Conservation (phyloP, 805 yeast species). For the Saccharomycopsis schoenii region DNA sequence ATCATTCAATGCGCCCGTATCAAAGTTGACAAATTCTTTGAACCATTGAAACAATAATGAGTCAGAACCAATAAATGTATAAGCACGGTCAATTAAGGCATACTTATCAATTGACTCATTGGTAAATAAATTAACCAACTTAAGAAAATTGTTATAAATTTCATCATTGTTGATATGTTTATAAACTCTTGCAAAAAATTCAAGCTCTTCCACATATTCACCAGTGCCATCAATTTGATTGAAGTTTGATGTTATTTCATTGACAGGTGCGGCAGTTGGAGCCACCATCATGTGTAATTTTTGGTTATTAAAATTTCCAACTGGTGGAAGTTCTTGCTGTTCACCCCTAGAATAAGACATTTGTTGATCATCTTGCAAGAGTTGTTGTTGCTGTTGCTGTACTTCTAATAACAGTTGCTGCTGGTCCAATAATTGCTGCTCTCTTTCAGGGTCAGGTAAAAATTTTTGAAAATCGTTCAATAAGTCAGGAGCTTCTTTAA, state of each 20-base stretch:
- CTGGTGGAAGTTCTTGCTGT: neutral
- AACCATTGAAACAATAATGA: conserved; percentile 84
- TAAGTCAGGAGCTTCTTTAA: conserved; percentile 89
- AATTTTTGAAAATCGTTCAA: conserved; percentile 92
- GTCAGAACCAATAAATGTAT: conserved; percentile 73
- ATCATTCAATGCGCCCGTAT: conserved; percentile 35
- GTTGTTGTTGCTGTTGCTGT: neutral
- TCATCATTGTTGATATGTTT: conserved; percentile 68
- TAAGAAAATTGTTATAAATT: conserved; percentile 85
- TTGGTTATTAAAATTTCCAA: conserved; percentile 4
- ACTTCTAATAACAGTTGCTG: conserved; percentile 12
- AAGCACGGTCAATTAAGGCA: conserved; percentile 74
- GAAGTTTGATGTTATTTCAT: neutral
- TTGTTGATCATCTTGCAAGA: neutral
- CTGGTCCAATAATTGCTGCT: conserved; percentile 23
- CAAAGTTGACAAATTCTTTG: conserved; percentile 77
- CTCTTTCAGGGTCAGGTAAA: conserved; percentile 54
- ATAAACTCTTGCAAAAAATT: conserved; percentile 88
- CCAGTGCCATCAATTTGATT: conserved; percentile 26
- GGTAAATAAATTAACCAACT: conserved; percentile 74
- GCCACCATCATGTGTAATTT: neutral
- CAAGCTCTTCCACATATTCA: conserved; percentile 59
- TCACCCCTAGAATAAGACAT: neutral
- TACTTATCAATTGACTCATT: conserved; percentile 82
- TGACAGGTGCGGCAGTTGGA: neutral